Evolutionary conservation across 441 rosid genomes (phyloP), one percentile per base, ranked within the genome.

Genomic region (Sinapis alba): DNA sequence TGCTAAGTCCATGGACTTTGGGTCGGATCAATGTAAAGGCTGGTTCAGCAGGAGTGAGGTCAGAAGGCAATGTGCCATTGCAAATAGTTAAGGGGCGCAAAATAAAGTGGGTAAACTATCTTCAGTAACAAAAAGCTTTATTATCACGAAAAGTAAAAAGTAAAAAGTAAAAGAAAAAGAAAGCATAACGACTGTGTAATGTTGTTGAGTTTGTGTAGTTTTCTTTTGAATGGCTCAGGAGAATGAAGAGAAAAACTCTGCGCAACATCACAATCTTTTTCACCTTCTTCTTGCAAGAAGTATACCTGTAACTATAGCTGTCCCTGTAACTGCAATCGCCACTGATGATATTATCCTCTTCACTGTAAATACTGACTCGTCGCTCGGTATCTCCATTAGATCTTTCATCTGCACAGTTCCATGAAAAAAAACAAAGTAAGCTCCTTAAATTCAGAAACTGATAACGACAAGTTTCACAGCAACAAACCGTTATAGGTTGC

Each of bases 1-100:
- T 72, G 90, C 20, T 0, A 27, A 57, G 4, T 84, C 97, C 18
- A 84, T 94, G 97, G 97, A 89, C n/a, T n/a, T n/a, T 94, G 92
- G 90, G 90, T 27, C 74, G 84, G 68, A 51, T 85, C 64, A 68
- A 84, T 54, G 90, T 86, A 6, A 86, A 84, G 74, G 86, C 90
- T 4, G 94, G 93, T 2, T 45, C 89, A 9, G 65, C 19, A 0
- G 96, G 97, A 4, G 83, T 88, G 72, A n/a, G 51, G 85, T 92
- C 71, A 85, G 99, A 73, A 89, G 85, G 78, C 85, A 82, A 1
- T 92, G 97, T 75, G 83, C 86, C 0, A n/a, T 85, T 5, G 90
- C 87, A 10, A 92, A 88, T 73, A 83, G 83, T 60, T 82, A 10
- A 63, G 18, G 57, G 61, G 62, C 21, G 36, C 12, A 68, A 16